phyloP scores from a whole-genome alignment of 805 yeast species.

The Teunomyces stri region DNA sequence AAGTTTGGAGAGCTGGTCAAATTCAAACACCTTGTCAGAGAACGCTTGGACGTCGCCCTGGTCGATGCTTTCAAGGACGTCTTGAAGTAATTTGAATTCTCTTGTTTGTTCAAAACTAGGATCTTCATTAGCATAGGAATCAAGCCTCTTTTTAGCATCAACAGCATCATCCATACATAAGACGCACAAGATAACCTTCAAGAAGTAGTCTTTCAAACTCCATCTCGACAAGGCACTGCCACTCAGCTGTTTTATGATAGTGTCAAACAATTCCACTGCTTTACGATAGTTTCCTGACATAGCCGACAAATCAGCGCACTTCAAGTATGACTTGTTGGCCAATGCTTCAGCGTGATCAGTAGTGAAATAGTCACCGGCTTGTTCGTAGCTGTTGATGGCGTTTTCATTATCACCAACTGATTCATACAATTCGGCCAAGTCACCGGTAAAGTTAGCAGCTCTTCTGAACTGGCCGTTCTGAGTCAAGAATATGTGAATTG shows the following conservation, averaged over 20 bases:
- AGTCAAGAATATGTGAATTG: slow-evolving; percentile 76
- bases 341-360: slow-evolving; percentile 92
- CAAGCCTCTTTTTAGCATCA: slow-evolving; percentile 74
- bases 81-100: slow-evolving; percentile 67
- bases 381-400: slow-evolving; percentile 79
- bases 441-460: slow-evolving; percentile 92
- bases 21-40: slow-evolving; percentile 73
- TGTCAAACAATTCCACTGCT: slow-evolving; percentile 77
- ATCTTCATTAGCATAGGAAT: slow-evolving; percentile 66
- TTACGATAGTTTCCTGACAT: slow-evolving; percentile 60
- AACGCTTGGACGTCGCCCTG: slow-evolving; percentile 78
- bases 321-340: slow-evolving; percentile 81
- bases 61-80: slow-evolving; percentile 68
- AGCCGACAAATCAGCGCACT: slow-evolving; percentile 87
- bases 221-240: slow-evolving; percentile 78
- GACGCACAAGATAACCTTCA: slow-evolving; percentile 78
- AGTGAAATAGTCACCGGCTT: slow-evolving; percentile 94
- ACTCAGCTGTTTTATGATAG: slow-evolving; percentile 70
- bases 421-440: slow-evolving; percentile 85
- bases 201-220: slow-evolving; percentile 89
- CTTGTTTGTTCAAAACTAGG: slow-evolving; percentile 71
- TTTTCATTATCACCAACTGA: slow-evolving; percentile 59
- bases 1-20: slow-evolving; percentile 81
- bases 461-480: slow-evolving; percentile 92
- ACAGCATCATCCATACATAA: slow-evolving; percentile 83